phyloP scores from a whole-genome alignment of 23 red algal species.

The Gracilaria gracilis region DNA sequence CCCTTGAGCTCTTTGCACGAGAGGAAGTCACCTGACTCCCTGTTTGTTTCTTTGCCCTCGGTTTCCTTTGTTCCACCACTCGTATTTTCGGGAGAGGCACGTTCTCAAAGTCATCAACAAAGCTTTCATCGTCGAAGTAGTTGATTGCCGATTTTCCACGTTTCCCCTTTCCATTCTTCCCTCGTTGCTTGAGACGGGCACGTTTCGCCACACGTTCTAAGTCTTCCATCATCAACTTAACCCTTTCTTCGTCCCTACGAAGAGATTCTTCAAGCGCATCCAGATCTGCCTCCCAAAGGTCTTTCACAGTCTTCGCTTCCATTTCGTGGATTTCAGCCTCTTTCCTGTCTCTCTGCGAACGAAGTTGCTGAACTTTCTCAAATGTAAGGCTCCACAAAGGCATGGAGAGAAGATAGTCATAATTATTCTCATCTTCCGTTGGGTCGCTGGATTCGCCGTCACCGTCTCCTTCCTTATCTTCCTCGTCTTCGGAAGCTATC shows the following conservation, averaged over 20 bases:
- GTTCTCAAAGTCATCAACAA: conserved; percentile 47
- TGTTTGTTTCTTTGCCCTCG: background rate
- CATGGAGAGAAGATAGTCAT: conserved; percentile 96
- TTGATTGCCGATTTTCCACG: conserved; percentile 28
- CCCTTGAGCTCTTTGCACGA: background rate
- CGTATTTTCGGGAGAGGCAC: conserved; percentile 36
- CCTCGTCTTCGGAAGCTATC: conserved; percentile 23
- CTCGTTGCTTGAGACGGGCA: conserved; percentile 37
- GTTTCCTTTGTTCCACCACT: conserved; percentile 11
- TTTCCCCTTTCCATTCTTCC: conserved; percentile 29
- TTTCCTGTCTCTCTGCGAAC: conserved; percentile 79
- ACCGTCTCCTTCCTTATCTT: conserved; percentile 56
- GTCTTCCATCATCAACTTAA: conserved; percentile 46
- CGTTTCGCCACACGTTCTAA: conserved; percentile 54
- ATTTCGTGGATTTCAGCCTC: conserved; percentile 71
- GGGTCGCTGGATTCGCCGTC: conserved; percentile 17
- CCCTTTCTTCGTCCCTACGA: conserved; percentile 36
- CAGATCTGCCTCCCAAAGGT: conserved; percentile 88
- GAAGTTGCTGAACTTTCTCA: conserved; percentile 86
- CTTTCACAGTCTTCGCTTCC: conserved; percentile 53
- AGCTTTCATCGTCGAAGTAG: conserved; percentile 38
- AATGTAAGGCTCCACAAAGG: conserved; percentile 84
- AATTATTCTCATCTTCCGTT: conserved; percentile 41
- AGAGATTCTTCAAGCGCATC: conserved; percentile 76
- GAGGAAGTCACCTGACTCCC: background rate